Base-by-base conservation (phyloP, 2,329 filamentous ascomycete genomes). In the Chaetoscypha palmicola region DNA sequence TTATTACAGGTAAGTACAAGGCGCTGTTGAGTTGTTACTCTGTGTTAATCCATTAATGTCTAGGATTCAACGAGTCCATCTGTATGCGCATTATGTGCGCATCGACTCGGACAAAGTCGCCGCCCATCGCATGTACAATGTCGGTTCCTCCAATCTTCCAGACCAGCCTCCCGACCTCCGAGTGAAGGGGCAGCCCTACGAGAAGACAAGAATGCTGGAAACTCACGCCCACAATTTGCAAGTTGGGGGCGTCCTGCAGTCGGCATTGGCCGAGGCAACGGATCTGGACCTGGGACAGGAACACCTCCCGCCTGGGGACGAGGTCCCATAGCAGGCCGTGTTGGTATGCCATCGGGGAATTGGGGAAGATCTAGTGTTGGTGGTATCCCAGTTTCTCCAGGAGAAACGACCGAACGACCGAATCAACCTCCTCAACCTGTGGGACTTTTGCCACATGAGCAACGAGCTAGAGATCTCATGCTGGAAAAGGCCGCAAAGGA, bases 11-110 rank as follows among this genome's bases (percentile, higher is more conserved):
- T 61, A 38, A 32, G 39, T 4, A 12, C 22, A 21, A 26, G 12
- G 10, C 4, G 4, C 32, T 21, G 41, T 24, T 24, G 10, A 42
- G 23, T 10, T 45, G 7, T 11, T 11, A 16, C 37, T 21, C 20
- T 46, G 34, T 32, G 38, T 50, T 23, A 8, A 10, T 11, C 14
- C 23, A 35, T 19, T 35, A 28, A 2, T 32, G 23, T 26, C 23
- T 40, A 62, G 60, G 58, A 61, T 46, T 36, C 56, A 11, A 39
- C 52, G 20, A 41, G 49, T 46, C 48, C 53, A 38, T 58, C 58
- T 19, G 40, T 63, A 35, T 63, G 60, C 43, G 57, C 59, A 23
- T 62, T 63, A 46, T 63, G 60, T 47, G 55, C 59, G 21, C 55
- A 59, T 55, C 51, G 57, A 43, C 45, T 61, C 33, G 56, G 57